phyloP scores from a whole-genome alignment of 225 moss, liverwort and hornwort genomes.

The Pseudisothecium myosuroides region DNA sequence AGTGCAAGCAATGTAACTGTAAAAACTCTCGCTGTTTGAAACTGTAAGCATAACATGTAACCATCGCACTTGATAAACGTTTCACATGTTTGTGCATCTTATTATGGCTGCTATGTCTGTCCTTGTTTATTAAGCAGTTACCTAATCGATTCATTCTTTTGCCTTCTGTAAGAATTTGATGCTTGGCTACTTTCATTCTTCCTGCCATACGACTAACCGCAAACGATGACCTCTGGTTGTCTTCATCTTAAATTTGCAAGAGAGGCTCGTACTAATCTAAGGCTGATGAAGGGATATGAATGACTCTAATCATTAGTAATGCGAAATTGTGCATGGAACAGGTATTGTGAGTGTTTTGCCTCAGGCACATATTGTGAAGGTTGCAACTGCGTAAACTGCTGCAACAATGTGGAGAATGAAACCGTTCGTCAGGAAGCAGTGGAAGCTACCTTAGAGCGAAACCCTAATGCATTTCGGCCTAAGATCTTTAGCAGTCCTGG shows the following conservation, averaged over 20 bases:
- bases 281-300: background rate
- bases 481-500: conserved; percentile 50
- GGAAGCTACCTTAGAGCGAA: conserved; percentile 28
- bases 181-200: background rate
- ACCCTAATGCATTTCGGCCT: conserved; percentile 49
- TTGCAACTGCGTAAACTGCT: conserved; percentile 58
- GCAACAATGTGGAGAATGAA: conserved; percentile 54
- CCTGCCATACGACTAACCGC: background rate
- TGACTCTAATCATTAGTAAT: background rate
- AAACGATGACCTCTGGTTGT: background rate
- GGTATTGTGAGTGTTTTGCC: conserved; percentile 59
- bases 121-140: background rate
- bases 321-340: conserved; percentile 2
- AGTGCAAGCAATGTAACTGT: conserved; percentile 55
- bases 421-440: conserved; percentile 51
- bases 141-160: background rate
- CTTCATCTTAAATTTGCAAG: background rate
- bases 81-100: background rate
- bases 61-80: background rate
- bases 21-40: conserved; percentile 53
- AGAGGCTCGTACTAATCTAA: background rate
- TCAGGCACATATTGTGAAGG: conserved; percentile 56
- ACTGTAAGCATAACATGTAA: conserved; percentile 20
- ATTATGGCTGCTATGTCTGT: background rate
- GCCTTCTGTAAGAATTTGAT: background rate